Base-by-base conservation (phyloP, 2,329 filamentous ascomycete genomes). In the Colletotrichum siamense region DNA sequence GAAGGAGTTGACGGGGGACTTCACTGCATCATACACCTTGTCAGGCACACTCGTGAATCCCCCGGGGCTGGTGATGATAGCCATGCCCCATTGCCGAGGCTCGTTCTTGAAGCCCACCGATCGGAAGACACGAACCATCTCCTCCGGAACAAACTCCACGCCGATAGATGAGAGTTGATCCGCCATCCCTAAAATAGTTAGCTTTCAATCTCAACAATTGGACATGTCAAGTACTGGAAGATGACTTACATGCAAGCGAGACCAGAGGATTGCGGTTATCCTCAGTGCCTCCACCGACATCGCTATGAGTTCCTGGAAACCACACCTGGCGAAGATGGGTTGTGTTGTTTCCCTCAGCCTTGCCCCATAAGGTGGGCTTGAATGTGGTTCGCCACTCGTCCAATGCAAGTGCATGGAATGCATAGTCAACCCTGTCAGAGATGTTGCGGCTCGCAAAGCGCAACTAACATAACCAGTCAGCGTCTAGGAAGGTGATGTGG, bases 241-340 rank as follows among this genome's bases (percentile, higher is more conserved):
- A 22, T 22, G 44, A 49, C 44, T 52, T 52, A 79, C 79, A 81
- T 8, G 79, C 79, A n/a, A 81, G 69, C 3, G 80, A 65, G 10
- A 81, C 80, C 3, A 72, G 79, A 55, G 79, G 78, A 12, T 80
- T 79, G 32, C 80, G 79, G 44, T 79, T 77, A 7, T 79, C 77
- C 4, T 77, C 65, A 87, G 89, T 91, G 2, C 91, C 91, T 36
- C 91, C 91, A 6, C 91, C 91, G 65, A 92, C 91, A 74, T 92
- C 91, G 16, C 89, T 90, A 79, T 93, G 92, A 68, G 87, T 88
- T 18, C 91, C 91, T 0, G 91, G 89, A 79, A 93, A 93, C 88
- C 89, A 90, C 12, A 80, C 79, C 49, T 81, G 80, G 15, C 77
- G 74, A 24, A 81, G 79, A 9, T 78, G 69, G 8, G 78, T 78